Conservation (phyloP, 495 filamentous ascomycete species). For the Podospora pseudoanserina region DNA sequence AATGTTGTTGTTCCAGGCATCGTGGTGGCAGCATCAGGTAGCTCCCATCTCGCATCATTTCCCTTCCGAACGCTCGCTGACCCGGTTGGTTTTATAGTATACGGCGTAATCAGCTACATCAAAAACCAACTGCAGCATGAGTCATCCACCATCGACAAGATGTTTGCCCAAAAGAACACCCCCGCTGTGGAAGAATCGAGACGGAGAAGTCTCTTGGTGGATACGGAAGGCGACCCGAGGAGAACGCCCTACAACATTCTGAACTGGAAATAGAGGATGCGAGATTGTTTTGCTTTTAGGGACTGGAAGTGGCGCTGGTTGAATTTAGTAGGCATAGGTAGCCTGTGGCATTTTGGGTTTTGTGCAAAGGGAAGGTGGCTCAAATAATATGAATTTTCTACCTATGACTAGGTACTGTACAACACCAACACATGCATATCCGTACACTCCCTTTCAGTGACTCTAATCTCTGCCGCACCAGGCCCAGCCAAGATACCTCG, state of each 20-base stretch:
- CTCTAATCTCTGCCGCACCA: too few species aligned
- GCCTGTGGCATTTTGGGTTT: too few species aligned
- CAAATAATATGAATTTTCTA: too few species aligned
- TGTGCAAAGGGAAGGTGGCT: too few species aligned
- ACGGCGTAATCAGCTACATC: slow-evolving; percentile 5
- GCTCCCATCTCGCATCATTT: neutral
- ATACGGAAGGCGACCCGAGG: slow-evolving; percentile 6
- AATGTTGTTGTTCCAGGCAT: neutral
- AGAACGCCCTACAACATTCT: slow-evolving; percentile 2
- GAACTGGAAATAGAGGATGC: slow-evolving; percentile 3
- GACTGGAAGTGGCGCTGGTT: neutral
- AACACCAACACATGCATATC: too few species aligned
- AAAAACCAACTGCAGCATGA: neutral
- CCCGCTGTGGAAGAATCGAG: neutral
- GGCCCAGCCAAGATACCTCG: too few species aligned
- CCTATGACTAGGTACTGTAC: too few species aligned
- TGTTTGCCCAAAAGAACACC: slow-evolving; percentile 6
- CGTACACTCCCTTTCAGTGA: too few species aligned
- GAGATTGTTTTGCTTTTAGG: neutral
- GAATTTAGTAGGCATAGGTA: too few species aligned
- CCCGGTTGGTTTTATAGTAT: neutral
- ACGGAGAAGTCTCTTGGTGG: slow-evolving; percentile 4
- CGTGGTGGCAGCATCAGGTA: slow-evolving; percentile 1
- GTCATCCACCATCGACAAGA: neutral
- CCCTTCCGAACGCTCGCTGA: neutral